These are phyloP conservation scores for Thelonectria blattea DNA, from an alignment of 2,329 filamentous ascomycete species.

Conservation along the genomic window DNA sequence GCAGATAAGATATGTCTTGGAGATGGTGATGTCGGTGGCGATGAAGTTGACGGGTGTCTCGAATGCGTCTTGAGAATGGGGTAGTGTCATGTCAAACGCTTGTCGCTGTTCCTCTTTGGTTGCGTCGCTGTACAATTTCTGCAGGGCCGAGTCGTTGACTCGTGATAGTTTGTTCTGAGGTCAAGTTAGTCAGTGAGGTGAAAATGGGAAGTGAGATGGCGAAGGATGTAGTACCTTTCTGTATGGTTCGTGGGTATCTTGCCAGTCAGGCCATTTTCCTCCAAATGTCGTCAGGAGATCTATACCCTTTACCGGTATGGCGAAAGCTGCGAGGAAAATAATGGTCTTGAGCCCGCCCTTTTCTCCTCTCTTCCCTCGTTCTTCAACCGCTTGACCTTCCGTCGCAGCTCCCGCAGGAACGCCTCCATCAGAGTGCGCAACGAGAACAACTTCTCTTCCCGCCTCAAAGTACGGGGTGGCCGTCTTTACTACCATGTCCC, in stretches of 20 bases:
- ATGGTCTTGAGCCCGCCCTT: neutral
- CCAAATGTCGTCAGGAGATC: neutral
- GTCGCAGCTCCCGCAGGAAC: neutral
- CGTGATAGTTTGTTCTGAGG: neutral
- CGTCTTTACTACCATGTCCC: slow-evolving; percentile 3
- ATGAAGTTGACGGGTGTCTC: neutral
- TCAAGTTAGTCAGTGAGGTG: neutral
- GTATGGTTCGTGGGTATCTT: neutral
- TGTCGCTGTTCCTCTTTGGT: neutral
- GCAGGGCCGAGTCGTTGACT: neutral
- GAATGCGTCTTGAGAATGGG: neutral
- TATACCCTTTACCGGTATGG: neutral
- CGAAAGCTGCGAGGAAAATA: neutral
- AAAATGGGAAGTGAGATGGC: neutral
- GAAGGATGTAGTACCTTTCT: neutral
- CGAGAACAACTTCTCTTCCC: neutral
- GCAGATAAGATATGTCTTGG: neutral
- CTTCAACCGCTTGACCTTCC: neutral
- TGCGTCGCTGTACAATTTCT: neutral
- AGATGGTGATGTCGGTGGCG: neutral
- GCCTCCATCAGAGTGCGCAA: neutral
- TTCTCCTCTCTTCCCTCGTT: neutral
- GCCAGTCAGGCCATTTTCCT: neutral
- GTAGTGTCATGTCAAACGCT: neutral
- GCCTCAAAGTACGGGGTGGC: neutral